These are phyloP conservation scores for Herpetomonas muscarum DNA, from an alignment of 208 protist species.

Conservation along the genomic window DNA sequence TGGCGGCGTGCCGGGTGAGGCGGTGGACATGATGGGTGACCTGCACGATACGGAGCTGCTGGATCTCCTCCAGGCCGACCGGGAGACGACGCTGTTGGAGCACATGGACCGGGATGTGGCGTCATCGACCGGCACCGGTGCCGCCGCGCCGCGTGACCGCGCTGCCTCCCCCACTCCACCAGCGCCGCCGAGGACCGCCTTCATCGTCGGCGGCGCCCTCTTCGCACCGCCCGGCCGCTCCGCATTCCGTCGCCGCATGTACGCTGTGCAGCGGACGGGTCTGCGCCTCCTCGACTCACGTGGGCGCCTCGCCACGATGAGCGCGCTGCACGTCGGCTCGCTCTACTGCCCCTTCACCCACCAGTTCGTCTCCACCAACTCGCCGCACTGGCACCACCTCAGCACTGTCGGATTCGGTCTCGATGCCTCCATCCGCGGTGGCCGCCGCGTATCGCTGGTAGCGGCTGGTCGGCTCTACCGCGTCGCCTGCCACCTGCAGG, in stretches of 20 bases:
- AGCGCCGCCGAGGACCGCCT: conserved; percentile 2
- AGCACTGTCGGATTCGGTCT: conserved; percentile 36
- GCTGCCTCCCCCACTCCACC: neutral
- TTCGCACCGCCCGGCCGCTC: too few species aligned
- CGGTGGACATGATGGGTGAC: neutral
- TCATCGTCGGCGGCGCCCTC: conserved; percentile 48
- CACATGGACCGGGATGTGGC: neutral
- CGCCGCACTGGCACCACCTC: conserved; percentile 49
- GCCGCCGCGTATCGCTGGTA: conserved; percentile 24
- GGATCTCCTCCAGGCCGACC: conserved; percentile 19
- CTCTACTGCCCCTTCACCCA: conserved; percentile 61
- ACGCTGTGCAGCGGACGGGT: neutral
- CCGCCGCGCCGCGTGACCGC: neutral
- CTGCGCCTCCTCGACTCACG: neutral
- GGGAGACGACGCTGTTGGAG: conserved; percentile 6
- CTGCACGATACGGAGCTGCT: conserved; percentile 25
- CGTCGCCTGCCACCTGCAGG: conserved; percentile 21
- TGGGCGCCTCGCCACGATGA: neutral
- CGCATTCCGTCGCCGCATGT: neutral
- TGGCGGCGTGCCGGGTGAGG: neutral
- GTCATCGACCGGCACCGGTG: neutral
- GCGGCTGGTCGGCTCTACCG: conserved; percentile 17
- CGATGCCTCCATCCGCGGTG: conserved; percentile 14
- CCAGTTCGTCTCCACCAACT: conserved; percentile 42
- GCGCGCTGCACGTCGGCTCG: conserved; percentile 15